These are phyloP conservation scores for Phytophthora fragariae DNA, from an alignment of 352 stramenopile genomes.

Conservation along the genomic window DNA sequence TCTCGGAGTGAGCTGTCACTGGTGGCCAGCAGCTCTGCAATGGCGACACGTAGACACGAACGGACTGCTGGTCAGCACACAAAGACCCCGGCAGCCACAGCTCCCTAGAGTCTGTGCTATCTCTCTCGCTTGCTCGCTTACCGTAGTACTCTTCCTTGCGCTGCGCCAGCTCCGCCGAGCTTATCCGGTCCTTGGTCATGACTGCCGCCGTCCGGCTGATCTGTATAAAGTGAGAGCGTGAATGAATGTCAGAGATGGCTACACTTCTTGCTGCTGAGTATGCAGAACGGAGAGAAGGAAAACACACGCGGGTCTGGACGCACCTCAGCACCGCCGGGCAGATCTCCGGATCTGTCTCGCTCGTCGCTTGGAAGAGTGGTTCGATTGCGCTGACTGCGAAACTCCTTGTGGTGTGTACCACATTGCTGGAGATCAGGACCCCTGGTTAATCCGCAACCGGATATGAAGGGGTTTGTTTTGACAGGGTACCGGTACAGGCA, in stretches of 20 bases:
- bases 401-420: slow-evolving; percentile 23
- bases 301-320: neutral
- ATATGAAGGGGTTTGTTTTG: neutral
- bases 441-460: neutral
- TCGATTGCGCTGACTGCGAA: slow-evolving; percentile 16
- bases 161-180: slow-evolving; percentile 47
- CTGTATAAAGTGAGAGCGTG: slow-evolving; percentile 4
- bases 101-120: neutral
- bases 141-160: slow-evolving; percentile 67
- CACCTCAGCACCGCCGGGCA: slow-evolving; percentile 11
- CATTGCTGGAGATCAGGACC: neutral
- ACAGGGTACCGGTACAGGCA: no score
- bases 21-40: slow-evolving; percentile 65
- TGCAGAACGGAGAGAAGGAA: neutral
- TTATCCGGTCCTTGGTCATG: slow-evolving; percentile 53
- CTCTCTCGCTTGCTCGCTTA: slow-evolving; percentile 8
- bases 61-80: slow-evolving; percentile 1
- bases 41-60: slow-evolving; percentile 6
- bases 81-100: neutral
- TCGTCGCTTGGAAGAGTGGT: slow-evolving; percentile 30
- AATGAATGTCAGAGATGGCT: slow-evolving; percentile 12
- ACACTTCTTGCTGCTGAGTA: neutral
- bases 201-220: slow-evolving; percentile 19
- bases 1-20: slow-evolving; percentile 64
- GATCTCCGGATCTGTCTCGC: slow-evolving; percentile 29